A percentile compares a stretch with the other conserved stretches of the same genome.
Evolutionary conservation across 805 yeast species (phyloP).

Genomic region (Blastobotrys chiropterorum): DNA sequence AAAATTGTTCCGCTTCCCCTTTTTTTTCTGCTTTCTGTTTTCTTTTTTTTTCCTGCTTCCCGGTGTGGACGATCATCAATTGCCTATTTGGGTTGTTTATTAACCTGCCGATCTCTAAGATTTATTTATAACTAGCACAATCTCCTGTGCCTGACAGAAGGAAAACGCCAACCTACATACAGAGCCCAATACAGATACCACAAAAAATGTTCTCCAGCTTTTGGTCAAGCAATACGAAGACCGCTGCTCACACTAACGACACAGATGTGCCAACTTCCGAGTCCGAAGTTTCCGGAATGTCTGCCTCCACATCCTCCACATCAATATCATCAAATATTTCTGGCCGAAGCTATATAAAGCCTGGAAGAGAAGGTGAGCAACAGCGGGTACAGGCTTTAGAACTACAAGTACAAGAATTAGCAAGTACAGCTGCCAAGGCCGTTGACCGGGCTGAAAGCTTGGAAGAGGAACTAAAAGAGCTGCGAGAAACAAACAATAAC

Average conservation of each 20-base stretch:
- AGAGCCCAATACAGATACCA: background rate
- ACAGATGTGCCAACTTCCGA: background rate
- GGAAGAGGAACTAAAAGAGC: conserved; percentile 19
- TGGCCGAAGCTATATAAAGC: conserved; percentile 5
- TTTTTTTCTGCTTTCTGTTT: background rate
- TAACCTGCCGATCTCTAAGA: background rate
- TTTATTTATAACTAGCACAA: background rate
- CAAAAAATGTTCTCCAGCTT: background rate
- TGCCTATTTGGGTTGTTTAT: background rate
- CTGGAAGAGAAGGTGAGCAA: conserved; percentile 23
- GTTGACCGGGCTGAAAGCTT: conserved; percentile 21
- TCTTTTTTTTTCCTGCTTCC: background rate
- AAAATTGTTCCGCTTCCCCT: background rate
- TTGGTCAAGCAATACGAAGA: background rate
- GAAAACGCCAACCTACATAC: background rate
- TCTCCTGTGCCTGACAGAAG: background rate
- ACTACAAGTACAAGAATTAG: conserved; percentile 20
- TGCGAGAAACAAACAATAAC: conserved; percentile 9
- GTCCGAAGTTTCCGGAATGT: background rate
- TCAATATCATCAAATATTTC: background rate
- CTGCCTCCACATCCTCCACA: background rate
- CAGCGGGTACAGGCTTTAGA: conserved; percentile 21
- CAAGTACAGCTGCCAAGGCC: conserved; percentile 22
- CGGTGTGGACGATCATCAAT: too few species aligned
- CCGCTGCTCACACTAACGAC: background rate